Evolutionary conservation across 768 basidiomycete species (phyloP).

Genomic region (Termitomyces sp.): DNA sequence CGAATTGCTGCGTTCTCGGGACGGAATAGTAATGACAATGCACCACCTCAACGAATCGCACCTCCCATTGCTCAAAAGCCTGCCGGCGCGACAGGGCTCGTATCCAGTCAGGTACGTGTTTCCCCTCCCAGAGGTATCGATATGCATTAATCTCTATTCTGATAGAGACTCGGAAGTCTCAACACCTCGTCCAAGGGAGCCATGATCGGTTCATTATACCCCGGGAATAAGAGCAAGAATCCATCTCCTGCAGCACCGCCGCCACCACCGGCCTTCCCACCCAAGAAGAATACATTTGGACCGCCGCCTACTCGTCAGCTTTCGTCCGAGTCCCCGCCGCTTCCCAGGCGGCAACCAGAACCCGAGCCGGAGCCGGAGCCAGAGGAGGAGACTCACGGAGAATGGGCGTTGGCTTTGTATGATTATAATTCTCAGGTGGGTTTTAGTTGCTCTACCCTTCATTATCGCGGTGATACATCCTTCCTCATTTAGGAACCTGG

Average conservation of each 20-base stretch:
- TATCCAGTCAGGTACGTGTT: slow-evolving; percentile 23
- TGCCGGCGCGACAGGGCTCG: slow-evolving; percentile 17
- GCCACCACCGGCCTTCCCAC: slow-evolving; percentile 30
- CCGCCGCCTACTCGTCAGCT: slow-evolving; percentile 16
- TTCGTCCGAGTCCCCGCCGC: slow-evolving; percentile 18
- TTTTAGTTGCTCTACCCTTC: neutral
- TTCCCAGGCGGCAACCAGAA: slow-evolving; percentile 25
- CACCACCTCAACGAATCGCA: slow-evolving; percentile 4
- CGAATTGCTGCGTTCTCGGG: slow-evolving; percentile 52
- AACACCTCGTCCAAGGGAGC: slow-evolving; percentile 48
- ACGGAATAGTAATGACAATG: slow-evolving; percentile 16
- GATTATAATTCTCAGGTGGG: slow-evolving; percentile 65
- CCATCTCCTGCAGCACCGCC: slow-evolving; percentile 30
- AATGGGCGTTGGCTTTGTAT: slow-evolving; percentile 79
- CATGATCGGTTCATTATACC: slow-evolving; percentile 44
- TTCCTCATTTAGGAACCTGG: slow-evolving; percentile 50
- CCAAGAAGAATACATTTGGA: slow-evolving; percentile 33
- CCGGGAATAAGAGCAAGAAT: slow-evolving; percentile 36
- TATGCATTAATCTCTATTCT: neutral
- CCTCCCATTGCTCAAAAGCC: slow-evolving; percentile 28
- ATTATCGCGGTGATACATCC: neutral
- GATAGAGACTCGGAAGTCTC: slow-evolving; percentile 58
- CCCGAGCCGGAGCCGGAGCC: slow-evolving; percentile 32
- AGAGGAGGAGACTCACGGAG: slow-evolving; percentile 41
- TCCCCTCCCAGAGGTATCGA: neutral